Base-by-base conservation (phyloP, 495 filamentous ascomycete genomes). In the Stereocaulon alpinum region DNA sequence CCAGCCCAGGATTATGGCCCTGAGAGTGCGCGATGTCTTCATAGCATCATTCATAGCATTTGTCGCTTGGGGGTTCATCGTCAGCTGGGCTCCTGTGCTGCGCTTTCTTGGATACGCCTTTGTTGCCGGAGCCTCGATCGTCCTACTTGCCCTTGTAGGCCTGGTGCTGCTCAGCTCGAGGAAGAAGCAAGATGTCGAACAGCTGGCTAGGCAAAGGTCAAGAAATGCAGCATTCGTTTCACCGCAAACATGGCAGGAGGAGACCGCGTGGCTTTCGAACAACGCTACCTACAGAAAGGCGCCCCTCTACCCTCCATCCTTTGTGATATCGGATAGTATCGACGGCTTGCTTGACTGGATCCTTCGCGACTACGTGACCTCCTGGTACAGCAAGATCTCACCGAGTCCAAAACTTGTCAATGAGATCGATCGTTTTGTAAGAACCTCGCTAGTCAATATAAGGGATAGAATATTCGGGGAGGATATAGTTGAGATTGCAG, bases 361-460 rank as follows among this genome's bases (percentile, higher is more conserved):
- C 55, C 75, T 88, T 49, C 81, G 89, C 45, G 91, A 96, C 68
- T 96, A 95, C 68, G 80, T 99, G 41, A 80, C 78, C 40, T 85
- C 85, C 12, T 99, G 93, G 93, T 96, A 96, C 69, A 76, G 77
- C 11, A 81, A 82, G 63, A 96, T 99, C 69, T 95, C 87, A 70
- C 80, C 78, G 43, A 89, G 86, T 66, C 84, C 85, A 1, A 79
- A 76, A 3, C 97, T 99, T 66, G 70, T 81, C 40, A 85, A 93
- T 66, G 87, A 96, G 71, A 84, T 96, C 42, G 93, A 97, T 69
- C 82, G 79, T 55, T 76, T 82, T 2, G 80, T 96, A 59, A 83
- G 93, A 45, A 75, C 78, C 61, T 89, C 89, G n/a, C 73, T 96
- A 49, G 75, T 76, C 42, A 80, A 78, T 50, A 74, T 97, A 44